Conservation (phyloP, 495 filamentous ascomycete species). For the Penicillium argentinense region DNA sequence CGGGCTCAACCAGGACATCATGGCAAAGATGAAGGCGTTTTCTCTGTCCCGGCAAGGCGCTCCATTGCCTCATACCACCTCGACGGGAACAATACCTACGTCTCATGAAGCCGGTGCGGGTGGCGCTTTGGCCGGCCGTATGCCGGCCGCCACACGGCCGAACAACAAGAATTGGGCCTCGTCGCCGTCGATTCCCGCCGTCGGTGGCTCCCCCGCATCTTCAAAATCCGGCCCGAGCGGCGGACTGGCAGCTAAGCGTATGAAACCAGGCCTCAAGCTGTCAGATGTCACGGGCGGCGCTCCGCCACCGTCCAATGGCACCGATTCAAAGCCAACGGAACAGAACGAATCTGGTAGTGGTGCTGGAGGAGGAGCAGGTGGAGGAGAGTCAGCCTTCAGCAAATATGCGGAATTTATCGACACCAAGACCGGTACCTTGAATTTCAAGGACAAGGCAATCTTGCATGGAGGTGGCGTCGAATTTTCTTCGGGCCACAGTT, state of each 20-base stretch:
- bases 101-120: constrained; percentile 20
- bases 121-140: constrained; percentile 37
- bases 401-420: constrained; percentile 93
- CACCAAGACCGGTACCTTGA: constrained; percentile 84
- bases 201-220: constrained; percentile 26
- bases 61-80: constrained; percentile 36
- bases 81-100: constrained; percentile 38
- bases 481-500: constrained; percentile 85
- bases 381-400: constrained; percentile 68
- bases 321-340: constrained; percentile 17
- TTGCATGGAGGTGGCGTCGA: constrained; percentile 87
- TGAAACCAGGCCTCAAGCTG: constrained; percentile 51
- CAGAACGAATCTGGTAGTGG: too few species aligned
- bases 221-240: constrained; percentile 37
- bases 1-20: constrained; percentile 73
- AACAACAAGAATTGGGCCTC: constrained; percentile 50
- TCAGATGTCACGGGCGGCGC: constrained; percentile 47
- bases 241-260: constrained; percentile 54
- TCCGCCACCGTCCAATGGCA: constrained; percentile 20
- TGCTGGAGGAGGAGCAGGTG: background rate
- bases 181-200: constrained; percentile 42
- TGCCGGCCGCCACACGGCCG: constrained; percentile 42
- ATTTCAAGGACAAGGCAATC: constrained; percentile 89
- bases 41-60: constrained; percentile 63
- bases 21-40: constrained; percentile 78